Percentiles rank a stretch among this genome's conserved stretches.
phyloP scores from a whole-genome alignment of 371 early-diverging fungal genomes.

The Mortierella sp. region DNA sequence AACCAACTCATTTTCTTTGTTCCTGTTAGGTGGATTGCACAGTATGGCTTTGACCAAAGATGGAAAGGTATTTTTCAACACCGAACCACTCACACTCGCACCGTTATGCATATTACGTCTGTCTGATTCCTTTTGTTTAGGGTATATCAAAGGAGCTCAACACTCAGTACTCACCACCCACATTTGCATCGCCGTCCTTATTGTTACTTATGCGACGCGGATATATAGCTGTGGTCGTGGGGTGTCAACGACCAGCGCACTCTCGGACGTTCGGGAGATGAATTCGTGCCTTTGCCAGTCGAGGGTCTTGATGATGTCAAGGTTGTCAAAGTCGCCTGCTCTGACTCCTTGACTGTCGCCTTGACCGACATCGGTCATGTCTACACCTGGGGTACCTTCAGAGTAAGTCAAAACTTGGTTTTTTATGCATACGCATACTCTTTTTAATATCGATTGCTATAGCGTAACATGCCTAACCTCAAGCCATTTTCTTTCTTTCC shows the following conservation, averaged over 20 bases:
- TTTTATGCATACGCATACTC: not conserved
- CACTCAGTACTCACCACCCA: not conserved
- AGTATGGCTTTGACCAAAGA: conserved; percentile 83
- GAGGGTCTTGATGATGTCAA: conserved; percentile 81
- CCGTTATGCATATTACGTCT: not conserved
- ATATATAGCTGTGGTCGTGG: conserved; percentile 87
- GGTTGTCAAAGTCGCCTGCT: conserved; percentile 91
- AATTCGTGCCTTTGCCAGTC: conserved; percentile 62
- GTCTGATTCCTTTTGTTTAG: not conserved
- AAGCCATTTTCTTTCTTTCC: not conserved
- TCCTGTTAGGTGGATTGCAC: conserved; percentile 81
- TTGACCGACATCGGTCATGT: conserved; percentile 88
- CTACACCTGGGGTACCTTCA: conserved; percentile 97
- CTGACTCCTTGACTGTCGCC: conserved; percentile 95
- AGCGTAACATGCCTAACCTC: not conserved
- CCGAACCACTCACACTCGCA: not conserved
- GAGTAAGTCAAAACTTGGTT: conserved; percentile 63
- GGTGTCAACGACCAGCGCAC: conserved; percentile 99
- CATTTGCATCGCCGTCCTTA: not conserved
- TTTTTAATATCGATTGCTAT: not conserved
- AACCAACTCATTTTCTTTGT: not conserved
- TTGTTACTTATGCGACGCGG: not conserved
- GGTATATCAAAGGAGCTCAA: not conserved
- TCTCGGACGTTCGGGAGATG: conserved; percentile 93
- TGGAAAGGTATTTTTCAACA: conserved; percentile 70